Conservation (phyloP, 106 monocot species). For the Gastrodia elata region DNA sequence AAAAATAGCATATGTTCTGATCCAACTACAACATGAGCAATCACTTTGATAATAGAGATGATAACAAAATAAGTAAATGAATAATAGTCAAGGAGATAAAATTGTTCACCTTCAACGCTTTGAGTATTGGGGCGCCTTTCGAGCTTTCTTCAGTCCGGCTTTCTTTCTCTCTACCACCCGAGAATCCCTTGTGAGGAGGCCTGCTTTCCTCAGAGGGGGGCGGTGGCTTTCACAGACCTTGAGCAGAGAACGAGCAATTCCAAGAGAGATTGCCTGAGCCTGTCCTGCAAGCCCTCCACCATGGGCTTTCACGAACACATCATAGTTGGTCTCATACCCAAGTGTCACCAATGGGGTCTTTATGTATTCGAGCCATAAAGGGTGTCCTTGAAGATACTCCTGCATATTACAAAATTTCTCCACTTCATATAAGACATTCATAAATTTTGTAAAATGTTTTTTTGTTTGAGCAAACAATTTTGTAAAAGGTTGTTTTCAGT, state of each 20-base stretch:
- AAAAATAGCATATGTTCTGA: too few relatives aligned
- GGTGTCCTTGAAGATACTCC: slow-evolving; percentile 95
- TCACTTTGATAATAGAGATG: slow-evolving; percentile 1
- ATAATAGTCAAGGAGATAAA: too few relatives aligned
- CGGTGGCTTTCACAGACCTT: slow-evolving; percentile 83
- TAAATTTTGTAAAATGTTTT: too few relatives aligned
- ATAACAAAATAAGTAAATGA: background rate
- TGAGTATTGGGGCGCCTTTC: slow-evolving; percentile 85
- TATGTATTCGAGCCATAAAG: slow-evolving; percentile 74
- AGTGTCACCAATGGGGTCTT: slow-evolving; percentile 64
- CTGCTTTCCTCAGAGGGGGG: slow-evolving; percentile 56
- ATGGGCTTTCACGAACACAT: slow-evolving; percentile 88
- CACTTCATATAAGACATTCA: background rate
- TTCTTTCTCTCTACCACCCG: slow-evolving; percentile 97
- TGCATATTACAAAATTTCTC: slow-evolving; percentile 10
- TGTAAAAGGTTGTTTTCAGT: too few relatives aligned
- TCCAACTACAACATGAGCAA: too few relatives aligned
- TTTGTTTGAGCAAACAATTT: too few relatives aligned
- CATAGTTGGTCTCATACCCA: slow-evolving; percentile 75
- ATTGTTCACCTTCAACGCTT: slow-evolving; percentile 65
- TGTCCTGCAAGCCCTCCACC: slow-evolving; percentile 95
- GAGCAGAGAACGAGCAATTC: slow-evolving; percentile 80
- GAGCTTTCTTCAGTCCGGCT: slow-evolving; percentile 83
- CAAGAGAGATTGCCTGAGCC: slow-evolving; percentile 86
- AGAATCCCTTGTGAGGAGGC: slow-evolving; percentile 81